Conservation (phyloP, 495 filamentous ascomycete genomes). For the Pseudevernia furfuracea region DNA sequence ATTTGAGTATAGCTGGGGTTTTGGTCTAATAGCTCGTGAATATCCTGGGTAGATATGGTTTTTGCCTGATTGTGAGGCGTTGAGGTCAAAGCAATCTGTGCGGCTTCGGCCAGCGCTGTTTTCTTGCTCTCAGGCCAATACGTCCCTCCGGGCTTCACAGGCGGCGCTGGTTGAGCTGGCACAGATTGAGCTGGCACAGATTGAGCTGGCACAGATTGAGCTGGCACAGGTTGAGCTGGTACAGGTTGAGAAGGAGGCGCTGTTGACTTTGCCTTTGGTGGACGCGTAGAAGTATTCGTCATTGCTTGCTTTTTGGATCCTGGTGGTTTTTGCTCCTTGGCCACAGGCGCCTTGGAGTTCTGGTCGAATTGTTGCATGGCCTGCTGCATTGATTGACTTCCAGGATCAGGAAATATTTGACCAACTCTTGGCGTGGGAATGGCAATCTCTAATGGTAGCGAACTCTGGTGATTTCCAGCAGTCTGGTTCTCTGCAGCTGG, state of each 20-base stretch:
- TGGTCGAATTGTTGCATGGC: constrained; percentile 6
- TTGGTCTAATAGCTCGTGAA: constrained; percentile 36
- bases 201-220: constrained; percentile 11
- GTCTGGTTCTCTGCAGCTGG: not conserved
- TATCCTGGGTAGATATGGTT: constrained; percentile 28
- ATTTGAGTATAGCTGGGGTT: constrained; percentile 46
- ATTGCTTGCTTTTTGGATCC: not conserved
- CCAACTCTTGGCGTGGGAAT: not conserved
- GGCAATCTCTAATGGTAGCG: not conserved
- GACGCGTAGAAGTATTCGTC: not conserved
- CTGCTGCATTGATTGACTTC: not conserved
- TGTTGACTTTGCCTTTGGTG: not conserved
- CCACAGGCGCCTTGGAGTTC: constrained; percentile 2
- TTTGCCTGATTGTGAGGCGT: constrained; percentile 28
- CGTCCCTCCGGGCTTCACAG: constrained; percentile 18
- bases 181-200: constrained; percentile 1
- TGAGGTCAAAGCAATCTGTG: constrained; percentile 26
- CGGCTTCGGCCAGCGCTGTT: constrained; percentile 30
- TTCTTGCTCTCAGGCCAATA: constrained; percentile 34
- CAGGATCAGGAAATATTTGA: not conserved
- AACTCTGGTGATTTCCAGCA: not conserved
- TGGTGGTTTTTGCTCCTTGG: not conserved
- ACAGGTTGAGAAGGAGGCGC: not conserved
- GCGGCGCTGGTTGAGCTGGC: constrained; percentile 11
- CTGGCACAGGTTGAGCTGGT: constrained; percentile 11